Conservation (phyloP, 2,329 filamentous ascomycete species). For the Penicillium decumbens region DNA sequence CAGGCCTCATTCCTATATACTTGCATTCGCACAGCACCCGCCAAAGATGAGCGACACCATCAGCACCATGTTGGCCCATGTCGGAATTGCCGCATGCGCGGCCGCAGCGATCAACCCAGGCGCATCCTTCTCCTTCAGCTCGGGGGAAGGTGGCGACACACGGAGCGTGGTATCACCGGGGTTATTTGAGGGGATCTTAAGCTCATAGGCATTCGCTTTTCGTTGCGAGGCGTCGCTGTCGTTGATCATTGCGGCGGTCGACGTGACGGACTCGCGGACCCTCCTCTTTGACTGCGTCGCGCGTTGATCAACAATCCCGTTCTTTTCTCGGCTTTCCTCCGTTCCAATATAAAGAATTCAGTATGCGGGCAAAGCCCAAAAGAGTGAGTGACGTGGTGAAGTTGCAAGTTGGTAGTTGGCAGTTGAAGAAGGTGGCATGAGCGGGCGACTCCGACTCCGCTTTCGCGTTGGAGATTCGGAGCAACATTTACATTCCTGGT, state of each 20-base stretch:
- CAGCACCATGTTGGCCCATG: conserved; percentile 58
- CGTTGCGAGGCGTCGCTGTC: conserved; percentile 9
- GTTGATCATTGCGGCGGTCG: conserved; percentile 15
- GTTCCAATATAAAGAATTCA: neutral
- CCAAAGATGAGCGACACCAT: conserved; percentile 90
- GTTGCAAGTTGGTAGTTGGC: neutral
- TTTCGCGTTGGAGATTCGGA: neutral
- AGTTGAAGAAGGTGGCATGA: too few relatives aligned
- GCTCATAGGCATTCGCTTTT: conserved; percentile 5
- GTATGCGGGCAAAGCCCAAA: neutral
- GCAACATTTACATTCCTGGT: neutral
- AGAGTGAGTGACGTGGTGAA: neutral
- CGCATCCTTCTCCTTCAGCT: neutral
- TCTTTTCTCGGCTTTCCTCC: neutral
- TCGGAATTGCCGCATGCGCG: conserved; percentile 45
- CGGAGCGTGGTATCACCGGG: neutral
- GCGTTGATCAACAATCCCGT: neutral
- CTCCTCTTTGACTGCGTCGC: neutral
- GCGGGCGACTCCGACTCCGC: neutral
- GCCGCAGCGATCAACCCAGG: conserved; percentile 26
- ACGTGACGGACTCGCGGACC: neutral
- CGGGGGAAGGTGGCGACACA: neutral
- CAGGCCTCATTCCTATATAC: conserved; percentile 28
- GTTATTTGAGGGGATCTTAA: neutral
- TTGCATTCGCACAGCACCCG: conserved; percentile 88